Evolutionary conservation across 352 stramenopile species (phyloP), one percentile per base, ranked within the genome.

Genomic region (Halophytophthora polymorphica): DNA sequence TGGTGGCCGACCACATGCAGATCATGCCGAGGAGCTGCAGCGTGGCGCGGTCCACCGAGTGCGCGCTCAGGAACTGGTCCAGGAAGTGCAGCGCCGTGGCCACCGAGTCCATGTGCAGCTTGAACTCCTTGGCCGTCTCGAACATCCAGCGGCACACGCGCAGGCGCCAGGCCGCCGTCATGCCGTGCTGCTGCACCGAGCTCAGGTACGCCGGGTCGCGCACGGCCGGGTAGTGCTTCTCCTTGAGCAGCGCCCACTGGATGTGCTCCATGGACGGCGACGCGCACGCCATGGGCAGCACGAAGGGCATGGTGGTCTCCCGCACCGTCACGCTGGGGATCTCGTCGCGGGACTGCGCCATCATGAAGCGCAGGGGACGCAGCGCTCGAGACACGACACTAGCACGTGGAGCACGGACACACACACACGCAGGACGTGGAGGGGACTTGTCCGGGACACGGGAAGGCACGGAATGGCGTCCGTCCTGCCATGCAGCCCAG

Each of bases 131-230:
- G 19, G 76, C 72, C 0, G 78, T 89, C 69, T 88, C 73, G 41
- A 89, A 83, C 81, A 92, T 92, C 81, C 81, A 92, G 29, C 69
- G 78, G 43, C 74, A 87, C 40, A 92, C 85, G 44, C 83, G 83
- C 18, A 73, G 54, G 7, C 81, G 81, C 77, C 81, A 92, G 5
- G 62, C 56, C 34, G 64, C 31, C 40, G 77, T 79, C 74, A 92
- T 88, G 41, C 78, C 77, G 49, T 88, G 58, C 12, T 46, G 54
- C 56, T 90, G 81, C 17, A 79, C 67, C 2, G 49, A 44, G 1
- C 47, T 38, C 6, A 88, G 51, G 56, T 88, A 90, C 39, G 57
- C 50, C 11, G 61, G 56, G 47, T 84, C 61, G 28, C 69, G 66
- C 31, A 44, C 1, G 3, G 23, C 56, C 22, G 50, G 13, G 56